Percentiles rank a stretch among this genome's conserved stretches.
These are phyloP conservation scores for Acanthamoeba triangularis DNA, from an alignment of 208 protist species.

Conservation along the genomic window DNA sequence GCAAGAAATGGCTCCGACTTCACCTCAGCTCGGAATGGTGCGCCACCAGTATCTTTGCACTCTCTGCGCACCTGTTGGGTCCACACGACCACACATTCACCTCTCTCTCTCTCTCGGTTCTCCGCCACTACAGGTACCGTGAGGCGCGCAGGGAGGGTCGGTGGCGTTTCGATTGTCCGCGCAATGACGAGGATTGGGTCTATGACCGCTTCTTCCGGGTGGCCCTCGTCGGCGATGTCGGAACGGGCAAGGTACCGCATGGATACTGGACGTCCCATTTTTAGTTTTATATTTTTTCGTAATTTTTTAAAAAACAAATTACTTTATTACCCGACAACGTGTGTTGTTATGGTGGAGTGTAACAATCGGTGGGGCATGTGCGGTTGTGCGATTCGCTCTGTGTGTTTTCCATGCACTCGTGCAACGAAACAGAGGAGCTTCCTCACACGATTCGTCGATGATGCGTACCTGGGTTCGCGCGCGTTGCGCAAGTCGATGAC, in stretches of 20 bases:
- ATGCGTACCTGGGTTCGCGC: background rate
- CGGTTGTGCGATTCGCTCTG: background rate
- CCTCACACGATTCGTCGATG: background rate
- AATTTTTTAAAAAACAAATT: no score
- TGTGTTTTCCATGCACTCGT: no score
- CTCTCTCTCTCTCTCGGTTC: no score
- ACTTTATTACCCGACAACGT: no score
- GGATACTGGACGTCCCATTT: background rate
- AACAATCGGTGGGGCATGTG: no score
- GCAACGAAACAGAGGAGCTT: background rate
- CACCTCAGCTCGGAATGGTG: background rate
- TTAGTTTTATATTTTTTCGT: background rate
- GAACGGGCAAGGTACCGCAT: background rate
- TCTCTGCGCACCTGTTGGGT: background rate
- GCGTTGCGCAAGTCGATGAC: background rate
- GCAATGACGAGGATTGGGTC: constrained; percentile 3
- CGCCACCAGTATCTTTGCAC: background rate
- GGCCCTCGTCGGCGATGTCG: background rate
- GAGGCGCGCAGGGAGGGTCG: background rate
- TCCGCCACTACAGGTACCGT: background rate
- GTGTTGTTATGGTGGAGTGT: no score
- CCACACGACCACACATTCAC: background rate
- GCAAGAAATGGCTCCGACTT: background rate
- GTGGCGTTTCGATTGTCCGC: background rate
- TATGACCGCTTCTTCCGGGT: background rate